These are phyloP conservation scores for Ottelia alismoides DNA, from an alignment of 106 monocot genomes.

Conservation along the genomic window DNA sequence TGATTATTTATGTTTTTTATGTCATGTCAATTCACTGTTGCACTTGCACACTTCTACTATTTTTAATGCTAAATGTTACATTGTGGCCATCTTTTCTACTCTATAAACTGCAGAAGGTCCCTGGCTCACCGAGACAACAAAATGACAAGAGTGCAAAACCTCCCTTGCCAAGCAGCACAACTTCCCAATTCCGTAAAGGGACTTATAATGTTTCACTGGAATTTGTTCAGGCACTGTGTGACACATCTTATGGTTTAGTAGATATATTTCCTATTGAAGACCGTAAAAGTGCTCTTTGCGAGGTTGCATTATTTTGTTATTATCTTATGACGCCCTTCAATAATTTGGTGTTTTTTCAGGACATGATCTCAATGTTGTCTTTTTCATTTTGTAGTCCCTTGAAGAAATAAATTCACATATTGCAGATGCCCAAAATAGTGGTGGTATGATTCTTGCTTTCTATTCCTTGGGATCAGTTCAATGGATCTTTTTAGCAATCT, in stretches of 20 bases:
- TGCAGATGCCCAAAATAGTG: conserved; percentile 57
- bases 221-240: conserved; percentile 92
- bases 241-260: conserved; percentile 94
- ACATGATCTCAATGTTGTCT: conserved; percentile 2
- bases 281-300: conserved; percentile 87
- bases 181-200: conserved; percentile 75
- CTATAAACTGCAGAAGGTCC: conserved; percentile 31
- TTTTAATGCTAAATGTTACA: no score
- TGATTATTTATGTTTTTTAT: no score
- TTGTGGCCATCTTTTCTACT: no score
- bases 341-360: no score
- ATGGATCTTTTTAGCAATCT: neutral
- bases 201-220: conserved; percentile 90
- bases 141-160: conserved; percentile 71
- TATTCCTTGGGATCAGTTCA: no score
- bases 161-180: conserved; percentile 70
- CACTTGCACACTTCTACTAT: no score
- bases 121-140: conserved; percentile 62
- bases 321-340: no score
- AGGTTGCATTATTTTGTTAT: conserved; percentile 31
- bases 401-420: conserved; percentile 74
- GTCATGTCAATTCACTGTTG: no score
- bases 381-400: conserved; percentile 47
- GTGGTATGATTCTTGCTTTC: conserved; percentile 62
- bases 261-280: conserved; percentile 98